Evolutionary conservation across 2,329 filamentous ascomycete species (phyloP).

Genomic region (Trichoderma sp.): DNA sequence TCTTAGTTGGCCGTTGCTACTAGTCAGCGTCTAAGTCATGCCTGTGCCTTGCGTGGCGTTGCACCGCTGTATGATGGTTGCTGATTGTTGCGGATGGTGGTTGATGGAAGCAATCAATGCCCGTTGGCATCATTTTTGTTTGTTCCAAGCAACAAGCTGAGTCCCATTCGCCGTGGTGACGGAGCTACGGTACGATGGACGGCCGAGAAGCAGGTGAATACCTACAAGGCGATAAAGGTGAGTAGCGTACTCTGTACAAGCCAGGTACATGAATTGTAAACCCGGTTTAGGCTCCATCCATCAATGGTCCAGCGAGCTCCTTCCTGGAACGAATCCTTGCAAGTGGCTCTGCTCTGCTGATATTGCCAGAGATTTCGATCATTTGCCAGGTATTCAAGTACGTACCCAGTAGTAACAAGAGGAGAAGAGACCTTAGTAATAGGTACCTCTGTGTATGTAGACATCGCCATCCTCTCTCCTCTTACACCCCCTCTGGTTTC

Average conservation of each 20-base stretch:
- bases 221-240: background rate
- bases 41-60: slow-evolving; percentile 18
- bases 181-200: background rate
- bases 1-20: background rate
- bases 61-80: background rate
- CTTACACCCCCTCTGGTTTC: background rate
- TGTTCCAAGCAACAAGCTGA: background rate
- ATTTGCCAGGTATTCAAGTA: background rate
- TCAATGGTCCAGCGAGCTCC: slow-evolving; percentile 4
- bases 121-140: background rate
- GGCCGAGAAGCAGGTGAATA: background rate
- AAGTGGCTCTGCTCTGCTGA: background rate
- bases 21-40: no score
- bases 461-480: background rate
- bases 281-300: background rate
- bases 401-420: no score
- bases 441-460: no score
- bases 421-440: no score
- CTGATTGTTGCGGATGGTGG: background rate
- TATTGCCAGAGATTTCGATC: background rate
- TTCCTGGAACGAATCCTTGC: slow-evolving; percentile 5
- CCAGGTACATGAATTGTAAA: background rate
- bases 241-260: background rate
- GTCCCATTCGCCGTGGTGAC: background rate
- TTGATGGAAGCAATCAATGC: background rate